phyloP scores from a whole-genome alignment of 768 basidiomycete genomes.

The Leucogyrophana mollusca region DNA sequence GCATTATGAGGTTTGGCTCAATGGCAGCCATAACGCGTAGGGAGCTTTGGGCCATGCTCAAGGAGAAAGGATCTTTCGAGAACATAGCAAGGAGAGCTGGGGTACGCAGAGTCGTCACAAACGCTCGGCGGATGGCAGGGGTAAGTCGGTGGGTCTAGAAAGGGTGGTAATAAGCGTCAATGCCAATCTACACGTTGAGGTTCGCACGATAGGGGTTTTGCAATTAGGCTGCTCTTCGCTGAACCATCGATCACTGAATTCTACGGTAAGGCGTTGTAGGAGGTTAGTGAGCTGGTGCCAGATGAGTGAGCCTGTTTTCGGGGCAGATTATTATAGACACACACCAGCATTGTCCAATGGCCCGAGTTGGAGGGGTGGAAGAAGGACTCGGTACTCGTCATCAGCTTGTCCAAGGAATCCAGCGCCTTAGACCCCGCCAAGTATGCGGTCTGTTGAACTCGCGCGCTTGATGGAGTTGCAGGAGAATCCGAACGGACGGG shows the following conservation, averaged over 20 bases:
- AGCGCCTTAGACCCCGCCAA: constrained; percentile 85
- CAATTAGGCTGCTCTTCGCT: constrained; percentile 79
- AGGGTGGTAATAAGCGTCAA: constrained; percentile 1
- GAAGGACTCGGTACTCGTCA: constrained; percentile 91
- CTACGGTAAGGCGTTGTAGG: constrained; percentile 69
- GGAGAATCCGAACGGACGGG: constrained; percentile 44
- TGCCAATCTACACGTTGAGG: background rate
- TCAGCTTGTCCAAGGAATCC: constrained; percentile 81
- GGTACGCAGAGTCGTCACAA: constrained; percentile 79
- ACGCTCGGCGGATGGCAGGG: constrained; percentile 72
- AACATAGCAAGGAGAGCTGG: constrained; percentile 91
- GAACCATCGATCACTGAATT: constrained; percentile 77
- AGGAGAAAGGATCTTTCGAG: constrained; percentile 78
- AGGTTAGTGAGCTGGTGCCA: constrained; percentile 69
- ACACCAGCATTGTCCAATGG: constrained; percentile 58
- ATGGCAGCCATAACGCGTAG: constrained; percentile 75
- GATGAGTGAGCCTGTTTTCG: background rate
- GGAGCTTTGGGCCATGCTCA: constrained; percentile 77
- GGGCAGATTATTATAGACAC: background rate
- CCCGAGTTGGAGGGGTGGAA: constrained; percentile 96
- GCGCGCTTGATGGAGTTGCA: constrained; percentile 17
- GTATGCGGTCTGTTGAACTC: constrained; percentile 45
- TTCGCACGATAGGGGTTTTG: constrained; percentile 68
- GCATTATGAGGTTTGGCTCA: constrained; percentile 86
- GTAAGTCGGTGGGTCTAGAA: constrained; percentile 74